Percentiles rank a stretch among this genome's conserved stretches.
Conservation (phyloP, 164 flowering plant species). For the Magnolia kwangsiensis region DNA sequence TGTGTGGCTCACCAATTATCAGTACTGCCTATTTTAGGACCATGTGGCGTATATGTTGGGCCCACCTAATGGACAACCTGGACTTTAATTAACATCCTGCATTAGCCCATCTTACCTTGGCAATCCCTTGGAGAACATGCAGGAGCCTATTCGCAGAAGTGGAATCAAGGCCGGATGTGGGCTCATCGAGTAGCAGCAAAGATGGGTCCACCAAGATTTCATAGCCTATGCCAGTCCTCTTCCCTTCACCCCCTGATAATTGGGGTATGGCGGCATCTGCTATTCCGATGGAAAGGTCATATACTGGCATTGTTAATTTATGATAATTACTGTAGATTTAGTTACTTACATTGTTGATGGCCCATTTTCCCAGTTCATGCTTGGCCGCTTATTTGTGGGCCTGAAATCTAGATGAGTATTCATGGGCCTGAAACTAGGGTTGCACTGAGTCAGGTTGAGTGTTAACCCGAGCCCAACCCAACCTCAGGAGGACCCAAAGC, state of each 20-base stretch:
- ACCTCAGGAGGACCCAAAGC: too few relatives aligned
- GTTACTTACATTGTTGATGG: too few relatives aligned
- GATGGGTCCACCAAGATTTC: conserved; percentile 97
- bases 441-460: too few relatives aligned
- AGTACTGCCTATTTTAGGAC: too few relatives aligned
- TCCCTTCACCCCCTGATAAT: conserved; percentile 93
- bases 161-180: conserved; percentile 98
- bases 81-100: not conserved
- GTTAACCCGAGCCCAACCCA: too few relatives aligned
- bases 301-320: not conserved
- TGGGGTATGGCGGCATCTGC: conserved; percentile 82
- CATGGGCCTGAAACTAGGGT: too few relatives aligned
- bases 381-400: too few relatives aligned
- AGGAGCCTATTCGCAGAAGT: conserved; percentile 79
- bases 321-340: not conserved
- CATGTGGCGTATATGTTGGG: not conserved
- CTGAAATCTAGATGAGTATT: too few relatives aligned
- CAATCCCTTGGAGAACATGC: conserved; percentile 68
- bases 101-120: conserved; percentile 45
- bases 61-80: not conserved
- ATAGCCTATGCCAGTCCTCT: conserved; percentile 89
- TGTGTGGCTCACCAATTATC: too few relatives aligned
- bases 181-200: conserved; percentile 74
- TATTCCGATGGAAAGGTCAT: not conserved
- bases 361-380: too few relatives aligned